Evolutionary conservation across 108 stramenopile genomes (phyloP).

Genomic region (Poteriospumella lacustris): DNA sequence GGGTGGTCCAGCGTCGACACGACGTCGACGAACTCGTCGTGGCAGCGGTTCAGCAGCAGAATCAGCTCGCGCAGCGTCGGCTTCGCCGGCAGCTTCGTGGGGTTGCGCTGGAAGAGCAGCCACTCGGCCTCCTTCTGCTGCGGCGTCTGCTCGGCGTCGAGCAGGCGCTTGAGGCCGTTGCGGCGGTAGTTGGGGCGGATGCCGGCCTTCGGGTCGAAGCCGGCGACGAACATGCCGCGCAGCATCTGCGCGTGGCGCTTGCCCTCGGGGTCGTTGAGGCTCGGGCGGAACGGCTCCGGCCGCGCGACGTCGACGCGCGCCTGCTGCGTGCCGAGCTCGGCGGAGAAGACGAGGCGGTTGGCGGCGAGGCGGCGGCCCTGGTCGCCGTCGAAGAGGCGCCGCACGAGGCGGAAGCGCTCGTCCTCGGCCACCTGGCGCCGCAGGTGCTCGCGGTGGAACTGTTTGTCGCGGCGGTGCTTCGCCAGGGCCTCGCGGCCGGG

Average conservation of each 20-base stretch:
- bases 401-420: not conserved
- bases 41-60: not conserved
- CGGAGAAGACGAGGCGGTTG: not conserved
- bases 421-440: not conserved
- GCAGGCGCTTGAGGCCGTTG: not conserved
- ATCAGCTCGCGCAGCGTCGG: not conserved
- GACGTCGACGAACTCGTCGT: not conserved
- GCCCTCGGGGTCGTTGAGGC: not conserved
- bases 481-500: not conserved
- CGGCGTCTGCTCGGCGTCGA: not conserved
- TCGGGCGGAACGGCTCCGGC: not conserved
- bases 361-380: not conserved
- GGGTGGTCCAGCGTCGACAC: not conserved
- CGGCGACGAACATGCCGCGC: not conserved
- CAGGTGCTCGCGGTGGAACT: not conserved
- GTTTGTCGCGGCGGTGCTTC: not conserved
- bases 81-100: too few relatives aligned
- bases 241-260: constrained; percentile 2
- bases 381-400: not conserved
- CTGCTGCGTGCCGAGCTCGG: not conserved
- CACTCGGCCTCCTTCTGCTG: not conserved
- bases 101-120: too few relatives aligned
- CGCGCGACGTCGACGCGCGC: constrained; percentile 1
- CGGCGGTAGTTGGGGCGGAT: not conserved
- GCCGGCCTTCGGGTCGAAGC: constrained; percentile 4